Evolutionary conservation across 1,139 yeast genomes (phyloP).

Genomic region (Sugiyamaella novakii): DNA sequence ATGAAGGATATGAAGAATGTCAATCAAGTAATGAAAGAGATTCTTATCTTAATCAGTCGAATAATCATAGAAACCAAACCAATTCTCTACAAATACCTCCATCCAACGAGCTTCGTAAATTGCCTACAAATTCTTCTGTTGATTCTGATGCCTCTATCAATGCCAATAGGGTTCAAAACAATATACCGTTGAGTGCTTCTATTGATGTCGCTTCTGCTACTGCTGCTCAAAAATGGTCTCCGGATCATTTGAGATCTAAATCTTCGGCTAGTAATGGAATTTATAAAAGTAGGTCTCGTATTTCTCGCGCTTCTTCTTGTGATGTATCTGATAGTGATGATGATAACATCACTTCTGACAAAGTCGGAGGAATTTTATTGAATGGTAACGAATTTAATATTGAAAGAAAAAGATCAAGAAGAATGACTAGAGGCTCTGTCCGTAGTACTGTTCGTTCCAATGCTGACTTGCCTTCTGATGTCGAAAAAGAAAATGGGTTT

Average conservation of each 20-base stretch:
- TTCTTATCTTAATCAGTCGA: constrained; percentile 20
- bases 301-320: constrained; percentile 32
- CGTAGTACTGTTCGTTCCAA: constrained; percentile 12
- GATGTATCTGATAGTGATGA: constrained; percentile 31
- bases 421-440: constrained; percentile 30
- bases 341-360: too few species aligned
- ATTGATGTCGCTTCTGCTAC: constrained; percentile 22
- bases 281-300: constrained; percentile 24
- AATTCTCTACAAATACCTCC: constrained; percentile 35
- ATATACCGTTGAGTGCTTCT: constrained; percentile 16
- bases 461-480: constrained; percentile 11
- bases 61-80: constrained; percentile 41
- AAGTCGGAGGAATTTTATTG: constrained; percentile 26
- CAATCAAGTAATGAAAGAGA: too few species aligned
- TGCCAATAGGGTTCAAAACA: too few species aligned
- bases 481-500: constrained; percentile 32
- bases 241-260: constrained; percentile 15
- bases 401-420: constrained; percentile 27
- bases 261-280: constrained; percentile 18
- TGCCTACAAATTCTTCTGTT: constrained; percentile 12
- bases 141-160: constrained; percentile 8
- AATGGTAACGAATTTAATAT: constrained; percentile 17
- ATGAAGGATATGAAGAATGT: constrained; percentile 20
- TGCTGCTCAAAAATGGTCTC: constrained; percentile 18
- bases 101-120: constrained; percentile 22